Evolutionary conservation across 352 stramenopile genomes (phyloP).

Genomic region (Globisporangium megalacanthum): DNA sequence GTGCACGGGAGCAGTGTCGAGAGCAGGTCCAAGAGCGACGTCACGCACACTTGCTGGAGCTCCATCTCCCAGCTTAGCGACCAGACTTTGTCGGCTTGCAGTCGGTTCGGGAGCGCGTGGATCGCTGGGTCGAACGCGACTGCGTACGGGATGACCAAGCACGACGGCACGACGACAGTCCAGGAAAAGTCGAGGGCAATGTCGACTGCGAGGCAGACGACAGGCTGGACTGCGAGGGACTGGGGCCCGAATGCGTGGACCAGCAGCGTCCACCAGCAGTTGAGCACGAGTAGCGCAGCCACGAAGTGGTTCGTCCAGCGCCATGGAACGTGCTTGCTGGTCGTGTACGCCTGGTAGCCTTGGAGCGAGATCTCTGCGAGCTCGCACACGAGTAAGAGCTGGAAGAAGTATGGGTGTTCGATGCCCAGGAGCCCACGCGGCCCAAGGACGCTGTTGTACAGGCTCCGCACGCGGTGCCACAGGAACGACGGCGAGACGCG

Average conservation of each 20-base stretch:
- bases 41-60: constrained; percentile 11
- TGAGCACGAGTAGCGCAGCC: constrained; percentile 17
- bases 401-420: constrained; percentile 12
- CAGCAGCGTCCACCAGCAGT: constrained; percentile 17
- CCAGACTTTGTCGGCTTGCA: constrained; percentile 2
- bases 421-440: constrained; percentile 8
- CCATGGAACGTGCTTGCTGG: constrained; percentile 19
- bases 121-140: constrained; percentile 2
- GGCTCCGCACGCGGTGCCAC: not conserved
- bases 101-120: not conserved
- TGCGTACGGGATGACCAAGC: constrained; percentile 21
- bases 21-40: constrained; percentile 5
- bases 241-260: constrained; percentile 10
- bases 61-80: constrained; percentile 9
- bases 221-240: constrained; percentile 15
- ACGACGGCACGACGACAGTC: constrained; percentile 22
- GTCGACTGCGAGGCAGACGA: constrained; percentile 20
- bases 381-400: constrained; percentile 17
- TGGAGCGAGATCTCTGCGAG: constrained; percentile 21
- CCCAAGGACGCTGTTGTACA: constrained; percentile 1
- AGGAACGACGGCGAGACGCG: not conserved
- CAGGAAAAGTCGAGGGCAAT: constrained; percentile 23
- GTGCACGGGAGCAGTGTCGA: constrained; percentile 4
- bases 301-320: constrained; percentile 29
- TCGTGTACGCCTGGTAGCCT: constrained; percentile 24